Evolutionary conservation across 305 asterid genomes (phyloP), one percentile per base, ranked within the genome.

Genomic region (Plantago coronopus): DNA sequence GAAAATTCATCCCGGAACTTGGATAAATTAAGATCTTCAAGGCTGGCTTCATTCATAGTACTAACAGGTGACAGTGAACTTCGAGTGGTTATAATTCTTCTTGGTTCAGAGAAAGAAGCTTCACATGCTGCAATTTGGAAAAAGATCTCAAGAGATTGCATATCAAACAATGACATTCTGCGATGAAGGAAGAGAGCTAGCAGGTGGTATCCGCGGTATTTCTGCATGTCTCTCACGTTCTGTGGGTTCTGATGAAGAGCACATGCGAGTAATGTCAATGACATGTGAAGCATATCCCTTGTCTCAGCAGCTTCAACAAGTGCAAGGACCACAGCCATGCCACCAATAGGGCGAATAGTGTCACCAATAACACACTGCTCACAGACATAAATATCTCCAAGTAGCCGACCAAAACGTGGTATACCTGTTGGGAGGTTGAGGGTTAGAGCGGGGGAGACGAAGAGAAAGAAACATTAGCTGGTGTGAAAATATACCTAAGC

Each of bases 261-360:
- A 68, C 88, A 75, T 59, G 99, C 96, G 64, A 94, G 95, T 63
- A 88, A 64, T 34, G 81, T 81, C 74, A 94, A 74, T 49, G 99
- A 81, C 99, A 94, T 94, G 81, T 90, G 99, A 81, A 94, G 94
- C 99, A 94, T 94, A 66, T 90, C 99, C 81, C 85, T 79, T 45
- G 91, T 87, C 79, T 94, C 97, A 72, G 99, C 94, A 44, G 97
- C 96, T 82, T 94, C 99, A 67, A 94, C 87, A 59, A 94, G 96
- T 65, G 99, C 95, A 70, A 94, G 95, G 65, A 87, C 89, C 79
- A 86, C 89, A 65, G 93, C 74, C 83, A 94, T 94, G 66, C 99
- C 99, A 72, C 99, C 99, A 66, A 94, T 74, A 17, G 99, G 89
- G 42, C 87, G 89, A 74, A 94, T 81, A 27, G 96, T 79, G 72